These are phyloP conservation scores for Davidsoniella eucalypti DNA, from an alignment of 2,329 filamentous ascomycete species.

Conservation along the genomic window DNA sequence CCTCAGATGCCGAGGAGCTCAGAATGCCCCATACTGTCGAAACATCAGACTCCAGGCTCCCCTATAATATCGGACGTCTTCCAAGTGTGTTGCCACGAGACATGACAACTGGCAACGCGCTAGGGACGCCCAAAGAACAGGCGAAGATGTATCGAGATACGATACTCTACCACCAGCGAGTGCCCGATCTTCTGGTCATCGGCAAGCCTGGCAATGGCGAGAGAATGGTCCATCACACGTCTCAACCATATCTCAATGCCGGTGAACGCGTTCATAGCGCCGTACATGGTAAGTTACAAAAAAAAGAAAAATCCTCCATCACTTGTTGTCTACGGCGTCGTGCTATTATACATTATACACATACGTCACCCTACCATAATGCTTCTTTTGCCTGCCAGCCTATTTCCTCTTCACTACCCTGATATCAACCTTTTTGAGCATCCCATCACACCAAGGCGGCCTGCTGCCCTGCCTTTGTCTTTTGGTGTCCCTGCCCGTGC, in stretches of 20 bases:
- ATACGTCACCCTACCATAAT: not conserved
- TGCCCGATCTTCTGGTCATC: constrained; percentile 5
- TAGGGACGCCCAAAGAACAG: constrained; percentile 8
- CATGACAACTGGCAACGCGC: not conserved
- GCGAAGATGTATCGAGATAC: constrained; percentile 9
- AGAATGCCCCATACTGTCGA: constrained; percentile 3
- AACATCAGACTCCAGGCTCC: not conserved
- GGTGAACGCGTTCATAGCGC: constrained; percentile 9
- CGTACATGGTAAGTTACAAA: not conserved
- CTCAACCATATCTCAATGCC: not conserved
- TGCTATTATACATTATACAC: not conserved
- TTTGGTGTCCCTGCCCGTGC: too few species aligned
- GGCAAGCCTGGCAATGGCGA: constrained; percentile 1
- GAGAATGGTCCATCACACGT: constrained; percentile 2
- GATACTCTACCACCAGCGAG: not conserved
- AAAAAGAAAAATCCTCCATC: not conserved
- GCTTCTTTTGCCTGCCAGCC: not conserved
- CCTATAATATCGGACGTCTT: not conserved
- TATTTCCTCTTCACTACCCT: too few species aligned
- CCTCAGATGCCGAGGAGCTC: constrained; percentile 3
- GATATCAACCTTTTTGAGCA: too few species aligned
- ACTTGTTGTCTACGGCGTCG: not conserved
- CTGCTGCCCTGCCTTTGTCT: too few species aligned
- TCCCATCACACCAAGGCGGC: too few species aligned
- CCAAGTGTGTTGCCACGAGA: constrained; percentile 4